Conservation (phyloP, 106 monocot genomes). For the Dendrobium officinale region DNA sequence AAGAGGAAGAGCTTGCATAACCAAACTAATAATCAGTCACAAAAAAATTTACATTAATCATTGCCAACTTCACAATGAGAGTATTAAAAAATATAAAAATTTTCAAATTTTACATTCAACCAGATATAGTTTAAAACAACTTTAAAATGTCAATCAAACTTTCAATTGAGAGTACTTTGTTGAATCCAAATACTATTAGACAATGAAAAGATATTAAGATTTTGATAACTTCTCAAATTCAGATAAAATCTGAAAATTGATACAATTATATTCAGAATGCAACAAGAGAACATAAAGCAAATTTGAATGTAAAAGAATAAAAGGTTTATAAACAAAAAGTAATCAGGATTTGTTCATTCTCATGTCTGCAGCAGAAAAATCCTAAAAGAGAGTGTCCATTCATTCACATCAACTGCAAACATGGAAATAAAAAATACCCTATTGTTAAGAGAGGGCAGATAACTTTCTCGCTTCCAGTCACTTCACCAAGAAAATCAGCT, state of each 20-base stretch:
- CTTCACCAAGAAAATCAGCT: slow-evolving; percentile 91
- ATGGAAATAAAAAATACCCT: no score
- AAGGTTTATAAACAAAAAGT: no score
- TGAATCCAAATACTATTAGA: background rate
- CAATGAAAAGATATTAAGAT: background rate
- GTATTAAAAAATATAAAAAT: background rate
- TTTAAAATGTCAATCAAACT: background rate
- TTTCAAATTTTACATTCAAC: background rate
- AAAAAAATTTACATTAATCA: no score
- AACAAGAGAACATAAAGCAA: no score
- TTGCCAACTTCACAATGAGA: background rate
- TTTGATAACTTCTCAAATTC: background rate
- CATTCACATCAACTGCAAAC: no score
- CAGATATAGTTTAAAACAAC: background rate
- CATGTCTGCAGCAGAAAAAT: no score
- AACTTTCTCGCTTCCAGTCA: slow-evolving; percentile 77
- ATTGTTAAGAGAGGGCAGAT: no score
- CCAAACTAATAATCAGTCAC: no score
- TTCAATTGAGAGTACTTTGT: background rate
- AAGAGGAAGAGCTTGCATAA: no score
- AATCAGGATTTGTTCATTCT: no score
- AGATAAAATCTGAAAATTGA: background rate
- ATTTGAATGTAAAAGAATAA: no score
- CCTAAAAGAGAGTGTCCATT: no score
- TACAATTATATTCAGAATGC: background rate